Conservation (phyloP, 495 filamentous ascomycete species). For the Penicillium pulvis region DNA sequence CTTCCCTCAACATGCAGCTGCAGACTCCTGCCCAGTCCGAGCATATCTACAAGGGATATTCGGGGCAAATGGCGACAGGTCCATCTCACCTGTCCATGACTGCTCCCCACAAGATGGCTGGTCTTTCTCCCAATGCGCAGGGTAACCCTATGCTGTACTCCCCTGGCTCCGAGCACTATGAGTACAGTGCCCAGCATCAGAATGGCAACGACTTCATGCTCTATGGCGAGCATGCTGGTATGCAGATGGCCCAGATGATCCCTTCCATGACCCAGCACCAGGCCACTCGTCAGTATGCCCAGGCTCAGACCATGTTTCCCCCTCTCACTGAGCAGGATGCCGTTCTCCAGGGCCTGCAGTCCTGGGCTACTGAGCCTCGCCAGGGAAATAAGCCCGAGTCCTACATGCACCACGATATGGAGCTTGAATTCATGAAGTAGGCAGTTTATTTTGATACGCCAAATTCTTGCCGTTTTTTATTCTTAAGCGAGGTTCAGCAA, state of each 20-base stretch:
- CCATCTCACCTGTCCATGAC: slow-evolving; percentile 13
- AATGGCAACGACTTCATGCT: slow-evolving; percentile 50
- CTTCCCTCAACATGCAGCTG: slow-evolving; percentile 37
- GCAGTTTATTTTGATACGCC: background rate
- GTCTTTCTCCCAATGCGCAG: slow-evolving; percentile 64
- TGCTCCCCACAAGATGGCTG: slow-evolving; percentile 17
- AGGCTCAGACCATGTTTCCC: slow-evolving; percentile 27
- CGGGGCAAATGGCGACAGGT: slow-evolving; percentile 15
- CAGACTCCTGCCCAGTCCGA: slow-evolving; percentile 27
- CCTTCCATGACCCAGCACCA: slow-evolving; percentile 6
- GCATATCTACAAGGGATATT: slow-evolving; percentile 16
- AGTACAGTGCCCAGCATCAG: slow-evolving; percentile 36
- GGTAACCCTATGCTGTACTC: slow-evolving; percentile 66
- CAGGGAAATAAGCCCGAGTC: slow-evolving; percentile 6
- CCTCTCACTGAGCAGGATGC: slow-evolving; percentile 19
- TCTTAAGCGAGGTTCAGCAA: slow-evolving; percentile 7
- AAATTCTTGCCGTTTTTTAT: background rate
- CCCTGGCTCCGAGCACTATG: slow-evolving; percentile 56
- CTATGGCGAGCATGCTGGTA: slow-evolving; percentile 21
- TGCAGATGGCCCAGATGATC: slow-evolving; percentile 8
- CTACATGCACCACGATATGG: slow-evolving; percentile 17
- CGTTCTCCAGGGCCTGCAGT: slow-evolving; percentile 16
- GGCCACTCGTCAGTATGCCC: slow-evolving; percentile 11
- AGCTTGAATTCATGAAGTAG: slow-evolving; percentile 25
- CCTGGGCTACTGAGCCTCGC: slow-evolving; percentile 18